A percentile compares a stretch with the other conserved stretches of the same genome.
These are phyloP conservation scores for Yamadazyma takamatsuzukensis DNA, from an alignment of 805 yeast genomes.

Conservation along the genomic window DNA sequence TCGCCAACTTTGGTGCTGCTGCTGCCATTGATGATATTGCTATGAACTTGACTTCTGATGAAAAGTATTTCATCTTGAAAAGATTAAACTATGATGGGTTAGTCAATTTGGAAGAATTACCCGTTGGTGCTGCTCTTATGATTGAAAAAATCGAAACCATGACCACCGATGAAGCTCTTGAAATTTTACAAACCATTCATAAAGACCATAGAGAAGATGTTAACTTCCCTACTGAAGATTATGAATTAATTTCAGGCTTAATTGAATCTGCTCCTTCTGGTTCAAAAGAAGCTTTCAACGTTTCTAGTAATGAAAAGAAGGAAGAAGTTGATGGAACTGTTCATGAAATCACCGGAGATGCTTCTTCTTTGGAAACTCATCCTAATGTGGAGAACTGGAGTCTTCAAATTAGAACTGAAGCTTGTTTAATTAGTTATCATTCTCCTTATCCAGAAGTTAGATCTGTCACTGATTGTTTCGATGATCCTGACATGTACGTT, in stretches of 20 bases:
- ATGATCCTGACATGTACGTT: slow-evolving; percentile 45
- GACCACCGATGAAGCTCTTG: slow-evolving; percentile 35
- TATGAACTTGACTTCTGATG: slow-evolving; percentile 18
- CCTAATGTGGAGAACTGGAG: slow-evolving; percentile 22
- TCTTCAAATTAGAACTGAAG: slow-evolving; percentile 36
- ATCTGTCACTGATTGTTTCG: slow-evolving; percentile 57
- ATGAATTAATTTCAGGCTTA: slow-evolving; percentile 20
- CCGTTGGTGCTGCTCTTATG: slow-evolving; percentile 33
- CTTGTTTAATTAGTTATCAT: slow-evolving; percentile 36
- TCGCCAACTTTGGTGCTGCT: too few relatives aligned
- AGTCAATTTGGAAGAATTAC: slow-evolving; percentile 24
- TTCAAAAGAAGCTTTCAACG: slow-evolving; percentile 1
- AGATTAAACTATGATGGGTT: slow-evolving; percentile 25
- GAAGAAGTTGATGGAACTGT: background rate
- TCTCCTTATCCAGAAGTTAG: slow-evolving; percentile 69
- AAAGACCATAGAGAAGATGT: slow-evolving; percentile 27
- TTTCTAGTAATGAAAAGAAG: background rate
- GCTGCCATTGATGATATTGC: slow-evolving; percentile 27
- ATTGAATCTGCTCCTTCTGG: background rate
- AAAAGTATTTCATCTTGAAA: slow-evolving; percentile 24
- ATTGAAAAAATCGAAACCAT: slow-evolving; percentile 35
- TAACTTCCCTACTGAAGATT: slow-evolving; percentile 32
- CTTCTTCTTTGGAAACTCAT: slow-evolving; percentile 2
- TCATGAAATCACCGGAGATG: slow-evolving; percentile 1
- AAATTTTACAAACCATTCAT: slow-evolving; percentile 36